These are phyloP conservation scores for Saccharata proteae DNA, from an alignment of 2,329 filamentous ascomycete genomes.

Conservation along the genomic window DNA sequence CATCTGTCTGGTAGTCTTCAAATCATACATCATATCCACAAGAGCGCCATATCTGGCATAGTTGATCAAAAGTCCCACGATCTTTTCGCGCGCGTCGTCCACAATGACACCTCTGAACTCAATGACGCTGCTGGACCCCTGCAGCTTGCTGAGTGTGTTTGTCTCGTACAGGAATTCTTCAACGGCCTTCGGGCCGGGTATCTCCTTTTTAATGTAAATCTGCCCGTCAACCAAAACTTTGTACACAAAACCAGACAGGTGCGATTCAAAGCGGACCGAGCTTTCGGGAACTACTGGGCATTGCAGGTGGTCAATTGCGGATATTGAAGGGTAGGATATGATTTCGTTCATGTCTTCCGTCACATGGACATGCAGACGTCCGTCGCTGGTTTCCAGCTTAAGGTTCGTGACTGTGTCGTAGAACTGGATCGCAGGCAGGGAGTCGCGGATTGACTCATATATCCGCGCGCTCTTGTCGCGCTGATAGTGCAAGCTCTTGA, in stretches of 20 bases:
- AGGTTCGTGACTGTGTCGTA: conserved; percentile 94
- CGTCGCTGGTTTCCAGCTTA: conserved; percentile 79
- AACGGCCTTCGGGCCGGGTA: conserved; percentile 86
- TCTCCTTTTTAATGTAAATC: conserved; percentile 92
- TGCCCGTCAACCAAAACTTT: conserved; percentile 63
- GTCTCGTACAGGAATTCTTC: conserved; percentile 97
- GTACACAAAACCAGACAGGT: conserved; percentile 96
- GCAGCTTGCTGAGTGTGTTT: conserved; percentile 75
- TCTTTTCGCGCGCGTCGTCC: conserved; percentile 57
- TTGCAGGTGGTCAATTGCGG: conserved; percentile 59
- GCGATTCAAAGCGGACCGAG: conserved; percentile 72
- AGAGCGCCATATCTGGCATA: conserved; percentile 79
- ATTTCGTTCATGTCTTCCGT: conserved; percentile 97
- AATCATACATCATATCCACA: conserved; percentile 82
- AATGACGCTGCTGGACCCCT: conserved; percentile 65
- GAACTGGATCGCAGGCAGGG: conserved; percentile 85
- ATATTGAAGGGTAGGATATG: conserved; percentile 67
- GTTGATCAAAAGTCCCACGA: conserved; percentile 83
- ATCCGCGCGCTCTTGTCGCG: conserved; percentile 87
- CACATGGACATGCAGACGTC: conserved; percentile 86
- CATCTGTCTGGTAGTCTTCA: conserved; percentile 39
- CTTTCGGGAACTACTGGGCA: conserved; percentile 52
- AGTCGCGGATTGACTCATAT: conserved; percentile 88
- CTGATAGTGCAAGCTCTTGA: conserved; percentile 67
- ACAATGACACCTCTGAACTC: conserved; percentile 78